phyloP scores from a whole-genome alignment of 164 flowering plant genomes.

The Magnolia officinalis region DNA sequence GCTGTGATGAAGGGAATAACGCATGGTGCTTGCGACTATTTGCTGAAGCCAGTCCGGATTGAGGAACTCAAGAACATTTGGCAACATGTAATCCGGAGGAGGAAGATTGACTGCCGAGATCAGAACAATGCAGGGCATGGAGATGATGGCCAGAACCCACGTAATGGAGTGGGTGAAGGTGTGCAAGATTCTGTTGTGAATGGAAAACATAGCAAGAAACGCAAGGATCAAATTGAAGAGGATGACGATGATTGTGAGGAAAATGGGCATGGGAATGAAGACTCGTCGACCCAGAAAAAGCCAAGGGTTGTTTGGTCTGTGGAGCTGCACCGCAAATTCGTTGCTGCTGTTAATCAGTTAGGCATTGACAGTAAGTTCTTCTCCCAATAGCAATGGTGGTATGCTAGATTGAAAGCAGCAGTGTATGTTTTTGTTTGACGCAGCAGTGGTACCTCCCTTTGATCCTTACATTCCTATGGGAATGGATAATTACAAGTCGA shows the following conservation, averaged over 20 bases:
- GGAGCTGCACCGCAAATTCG: slow-evolving; percentile 80
- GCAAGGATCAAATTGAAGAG: slow-evolving; percentile 68
- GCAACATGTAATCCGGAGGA: slow-evolving; percentile 89
- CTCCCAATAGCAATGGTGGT: neutral
- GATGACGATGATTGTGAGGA: slow-evolving; percentile 65
- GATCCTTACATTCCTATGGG: too few species aligned
- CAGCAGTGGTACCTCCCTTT: too few species aligned
- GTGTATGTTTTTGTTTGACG: too few species aligned
- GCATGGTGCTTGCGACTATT: slow-evolving; percentile 90
- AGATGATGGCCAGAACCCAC: slow-evolving; percentile 20
- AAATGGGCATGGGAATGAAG: slow-evolving; percentile 49
- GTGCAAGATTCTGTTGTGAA: slow-evolving; percentile 29
- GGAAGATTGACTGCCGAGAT: slow-evolving; percentile 44
- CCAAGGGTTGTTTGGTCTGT: slow-evolving; percentile 90
- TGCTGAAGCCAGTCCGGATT: slow-evolving; percentile 78
- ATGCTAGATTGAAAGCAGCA: neutral
- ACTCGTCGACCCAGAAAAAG: slow-evolving; percentile 67
- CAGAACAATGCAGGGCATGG: slow-evolving; percentile 19
- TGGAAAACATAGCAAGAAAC: slow-evolving; percentile 48
- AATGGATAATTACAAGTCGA: too few species aligned
- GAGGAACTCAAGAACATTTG: slow-evolving; percentile 91
- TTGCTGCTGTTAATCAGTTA: slow-evolving; percentile 78
- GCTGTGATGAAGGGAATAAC: slow-evolving; percentile 81
- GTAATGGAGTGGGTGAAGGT: slow-evolving; percentile 30
- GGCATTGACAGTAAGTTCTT: slow-evolving; percentile 76